A percentile compares a stretch with the other conserved stretches of the same genome.
These are phyloP conservation scores for Penicillium pulvis DNA, from an alignment of 495 filamentous ascomycete genomes.

Conservation along the genomic window DNA sequence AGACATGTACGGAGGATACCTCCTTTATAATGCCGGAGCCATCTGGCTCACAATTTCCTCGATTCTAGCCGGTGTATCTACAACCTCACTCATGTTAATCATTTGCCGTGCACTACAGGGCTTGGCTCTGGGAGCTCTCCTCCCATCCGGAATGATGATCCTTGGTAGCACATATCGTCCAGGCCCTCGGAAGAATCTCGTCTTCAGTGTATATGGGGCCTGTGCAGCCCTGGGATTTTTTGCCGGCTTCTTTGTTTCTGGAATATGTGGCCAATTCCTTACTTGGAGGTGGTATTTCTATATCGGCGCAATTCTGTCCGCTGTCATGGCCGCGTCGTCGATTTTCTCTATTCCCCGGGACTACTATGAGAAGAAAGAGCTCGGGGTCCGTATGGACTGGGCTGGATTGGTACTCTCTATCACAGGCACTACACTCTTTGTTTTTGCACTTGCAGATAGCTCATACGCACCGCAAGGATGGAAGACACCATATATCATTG, in stretches of 20 bases:
- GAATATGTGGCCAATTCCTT: constrained; percentile 63
- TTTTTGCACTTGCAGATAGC: constrained; percentile 78
- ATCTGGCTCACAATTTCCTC: constrained; percentile 75
- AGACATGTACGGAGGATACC: constrained; percentile 77
- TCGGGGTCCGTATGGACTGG: constrained; percentile 69
- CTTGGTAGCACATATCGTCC: constrained; percentile 80
- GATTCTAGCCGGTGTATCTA: constrained; percentile 71
- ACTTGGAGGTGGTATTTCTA: constrained; percentile 82
- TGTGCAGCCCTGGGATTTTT: constrained; percentile 81
- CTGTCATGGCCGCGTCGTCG: constrained; percentile 53
- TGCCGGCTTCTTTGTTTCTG: constrained; percentile 78
- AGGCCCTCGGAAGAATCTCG: constrained; percentile 81
- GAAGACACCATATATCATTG: constrained; percentile 63
- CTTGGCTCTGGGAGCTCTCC: constrained; percentile 73
- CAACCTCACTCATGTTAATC: constrained; percentile 71
- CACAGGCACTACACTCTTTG: constrained; percentile 66
- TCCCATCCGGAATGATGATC: constrained; percentile 78
- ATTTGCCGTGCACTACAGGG: constrained; percentile 78
- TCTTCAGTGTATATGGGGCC: constrained; percentile 80
- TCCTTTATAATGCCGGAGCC: constrained; percentile 66
- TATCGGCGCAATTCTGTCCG: constrained; percentile 62
- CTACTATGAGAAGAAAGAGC: constrained; percentile 45
- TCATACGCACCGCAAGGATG: constrained; percentile 70
- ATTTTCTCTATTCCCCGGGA: constrained; percentile 70
- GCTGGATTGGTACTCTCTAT: constrained; percentile 64